Percentiles rank a stretch among this genome's conserved stretches.
Evolutionary conservation across 495 filamentous ascomycete species (phyloP).

Genomic region (Penicillium diatomitis): DNA sequence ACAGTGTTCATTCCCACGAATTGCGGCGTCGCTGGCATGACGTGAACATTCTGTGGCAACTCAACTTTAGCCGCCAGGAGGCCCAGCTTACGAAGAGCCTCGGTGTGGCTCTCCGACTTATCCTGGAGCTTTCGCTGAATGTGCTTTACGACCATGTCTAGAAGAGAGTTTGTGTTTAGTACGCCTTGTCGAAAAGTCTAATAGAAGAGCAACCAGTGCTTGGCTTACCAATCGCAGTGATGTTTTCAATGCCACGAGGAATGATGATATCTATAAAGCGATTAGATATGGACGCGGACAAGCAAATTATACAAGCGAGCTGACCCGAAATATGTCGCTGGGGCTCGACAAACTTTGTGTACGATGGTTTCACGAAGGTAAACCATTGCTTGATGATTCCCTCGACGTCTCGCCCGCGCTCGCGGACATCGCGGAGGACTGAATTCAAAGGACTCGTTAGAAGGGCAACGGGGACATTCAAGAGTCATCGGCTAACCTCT

Average conservation of each 20-base stretch:
- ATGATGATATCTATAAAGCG: slow-evolving; percentile 71
- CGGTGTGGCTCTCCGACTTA: slow-evolving; percentile 76
- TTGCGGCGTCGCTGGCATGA: slow-evolving; percentile 68
- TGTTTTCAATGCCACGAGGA: slow-evolving; percentile 86
- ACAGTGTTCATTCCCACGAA: slow-evolving; percentile 83
- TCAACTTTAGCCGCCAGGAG: slow-evolving; percentile 57
- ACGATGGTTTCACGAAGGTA: slow-evolving; percentile 89
- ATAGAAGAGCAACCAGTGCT: background rate
- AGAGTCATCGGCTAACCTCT: slow-evolving; percentile 46
- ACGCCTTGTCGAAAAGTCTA: background rate
- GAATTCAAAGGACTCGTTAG: slow-evolving; percentile 2
- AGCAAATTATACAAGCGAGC: slow-evolving; percentile 1
- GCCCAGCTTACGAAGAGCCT: slow-evolving; percentile 64
- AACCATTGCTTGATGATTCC: slow-evolving; percentile 99
- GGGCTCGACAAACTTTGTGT: slow-evolving; percentile 80
- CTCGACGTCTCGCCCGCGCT: slow-evolving; percentile 79
- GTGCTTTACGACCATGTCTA: slow-evolving; percentile 83
- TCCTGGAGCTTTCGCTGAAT: slow-evolving; percentile 74
- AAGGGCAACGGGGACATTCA: slow-evolving; percentile 20
- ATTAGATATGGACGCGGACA: too few species aligned
- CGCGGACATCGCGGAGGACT: slow-evolving; percentile 81
- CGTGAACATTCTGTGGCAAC: slow-evolving; percentile 59
- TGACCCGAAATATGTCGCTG: slow-evolving; percentile 70
- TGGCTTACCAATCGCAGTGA: slow-evolving; percentile 71
- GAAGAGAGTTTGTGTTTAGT: slow-evolving; percentile 2